Base-by-base conservation (phyloP, 495 filamentous ascomycete genomes). In the Neurospora sp. region DNA sequence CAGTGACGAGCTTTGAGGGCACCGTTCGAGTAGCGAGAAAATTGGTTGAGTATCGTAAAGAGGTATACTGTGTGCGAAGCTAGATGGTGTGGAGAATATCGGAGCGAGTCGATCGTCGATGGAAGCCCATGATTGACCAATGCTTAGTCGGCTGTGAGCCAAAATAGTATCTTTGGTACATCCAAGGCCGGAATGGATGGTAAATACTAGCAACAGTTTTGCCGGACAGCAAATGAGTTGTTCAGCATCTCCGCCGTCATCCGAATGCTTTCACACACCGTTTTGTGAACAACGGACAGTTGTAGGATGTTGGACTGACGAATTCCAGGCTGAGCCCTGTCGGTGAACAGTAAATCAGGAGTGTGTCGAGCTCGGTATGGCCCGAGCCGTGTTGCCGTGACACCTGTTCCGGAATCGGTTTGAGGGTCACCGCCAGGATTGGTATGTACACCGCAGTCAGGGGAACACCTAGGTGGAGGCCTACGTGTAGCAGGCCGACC, bases 371-470 rank as follows among this genome's bases (percentile, higher is more conserved):
- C 54, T 66, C 54, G 54, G 54, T 66, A 66, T 66, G 54, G 54
- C 54, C 54, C 54, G 54, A 66, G 54, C 54, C 54, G 54, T 66
- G 54, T 66, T 35, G 54, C 20, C 48, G 23, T 31, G 48, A 59
- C 54, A 35, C 54, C 27, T 66, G 54, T 66, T 66, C 54, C 54
- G 54, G 54, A 66, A 66, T 66, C 54, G 54, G 54, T 14, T 66
- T 35, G 27, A 35, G 14, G 27, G 54, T 16, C 27, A 35, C 54
- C 54, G 54, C 54, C 54, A 73, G 62, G 42, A 39, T 75, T 75
- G 71, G 74, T 74, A 69, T 70, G 70, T 71, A 38, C 70, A 74
- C 73, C 70, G 71, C 54, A 39, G 73, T 73, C 73, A 70, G 71
- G 62, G 39, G 72, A 72, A 41, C 46, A 40, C 46, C 16, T 39